Conservation (phyloP, 129 eudicot genomes). For the Scalesia atractyloides region DNA sequence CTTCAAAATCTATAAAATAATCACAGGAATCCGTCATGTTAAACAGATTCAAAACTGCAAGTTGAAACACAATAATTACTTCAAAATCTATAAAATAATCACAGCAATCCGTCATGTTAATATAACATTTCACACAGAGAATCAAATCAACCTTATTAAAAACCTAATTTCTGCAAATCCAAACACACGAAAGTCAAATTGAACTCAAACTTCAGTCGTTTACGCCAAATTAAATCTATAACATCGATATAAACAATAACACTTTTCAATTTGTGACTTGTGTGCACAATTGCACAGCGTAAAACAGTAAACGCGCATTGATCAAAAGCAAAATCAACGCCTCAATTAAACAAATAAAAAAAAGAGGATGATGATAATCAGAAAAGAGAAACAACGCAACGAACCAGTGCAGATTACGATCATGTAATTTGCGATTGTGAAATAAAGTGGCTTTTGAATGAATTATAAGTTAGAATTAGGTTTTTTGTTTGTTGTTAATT, state of each 20-base stretch:
- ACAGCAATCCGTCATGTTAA: constrained; percentile 2
- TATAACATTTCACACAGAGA: constrained; percentile 15
- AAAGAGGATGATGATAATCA: neutral
- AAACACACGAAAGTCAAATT: constrained; percentile 10
- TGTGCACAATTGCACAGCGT: constrained; percentile 9
- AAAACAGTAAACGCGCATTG: constrained; percentile 4
- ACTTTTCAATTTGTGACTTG: neutral
- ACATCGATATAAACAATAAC: neutral
- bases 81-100: neutral
- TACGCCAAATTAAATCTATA: neutral
- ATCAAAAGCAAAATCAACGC: constrained; percentile 18
- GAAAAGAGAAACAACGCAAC: constrained; percentile 9
- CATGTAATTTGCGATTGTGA: constrained; percentile 20
- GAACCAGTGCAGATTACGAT: constrained; percentile 42
- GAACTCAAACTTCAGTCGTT: constrained; percentile 22
- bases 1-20: neutral
- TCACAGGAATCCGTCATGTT: neutral
- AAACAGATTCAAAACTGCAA: neutral
- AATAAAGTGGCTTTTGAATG: constrained; percentile 9
- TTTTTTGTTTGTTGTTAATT: neutral
- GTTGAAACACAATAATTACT: neutral
- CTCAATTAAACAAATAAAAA: neutral
- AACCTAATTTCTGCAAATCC: constrained; percentile 16
- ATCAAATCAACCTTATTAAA: neutral
- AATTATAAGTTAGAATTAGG: neutral